Conservation (phyloP, 768 basidiomycete genomes). For the Lentinula guzmanii region DNA sequence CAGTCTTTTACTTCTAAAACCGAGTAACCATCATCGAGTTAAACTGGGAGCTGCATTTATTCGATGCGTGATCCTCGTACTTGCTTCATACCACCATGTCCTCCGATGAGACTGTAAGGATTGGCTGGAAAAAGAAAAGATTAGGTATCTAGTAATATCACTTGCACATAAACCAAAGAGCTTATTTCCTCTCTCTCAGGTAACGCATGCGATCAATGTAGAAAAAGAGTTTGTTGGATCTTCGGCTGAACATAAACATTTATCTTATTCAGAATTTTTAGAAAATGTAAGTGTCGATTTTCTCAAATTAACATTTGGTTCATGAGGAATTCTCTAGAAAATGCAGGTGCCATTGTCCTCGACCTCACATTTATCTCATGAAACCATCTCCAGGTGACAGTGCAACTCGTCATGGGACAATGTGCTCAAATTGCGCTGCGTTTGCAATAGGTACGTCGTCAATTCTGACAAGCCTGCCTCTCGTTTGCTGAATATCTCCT, state of each 20-base stretch:
- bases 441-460: slow-evolving; percentile 22
- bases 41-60: background rate
- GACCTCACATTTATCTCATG: slow-evolving; percentile 2
- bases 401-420: slow-evolving; percentile 46
- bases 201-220: slow-evolving; percentile 39
- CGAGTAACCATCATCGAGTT: background rate
- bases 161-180: background rate
- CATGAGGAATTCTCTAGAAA: background rate
- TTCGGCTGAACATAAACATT: no score
- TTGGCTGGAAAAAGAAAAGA: slow-evolving; percentile 29
- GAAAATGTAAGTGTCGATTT: slow-evolving; percentile 30
- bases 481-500: background rate
- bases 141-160: slow-evolving; percentile 13
- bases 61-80: background rate
- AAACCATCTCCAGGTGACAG: slow-evolving; percentile 42
- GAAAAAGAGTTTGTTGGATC: background rate
- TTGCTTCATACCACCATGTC: background rate
- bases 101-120: slow-evolving; percentile 8
- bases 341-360: background rate
- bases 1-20: background rate
- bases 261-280: background rate
- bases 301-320: background rate
- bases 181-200: slow-evolving; percentile 11
- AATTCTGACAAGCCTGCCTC: background rate
- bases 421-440: slow-evolving; percentile 51